A percentile compares a stretch with the other conserved stretches of the same genome.
Conservation (phyloP, 306 rosid species). For the Quercus wislizeni region DNA sequence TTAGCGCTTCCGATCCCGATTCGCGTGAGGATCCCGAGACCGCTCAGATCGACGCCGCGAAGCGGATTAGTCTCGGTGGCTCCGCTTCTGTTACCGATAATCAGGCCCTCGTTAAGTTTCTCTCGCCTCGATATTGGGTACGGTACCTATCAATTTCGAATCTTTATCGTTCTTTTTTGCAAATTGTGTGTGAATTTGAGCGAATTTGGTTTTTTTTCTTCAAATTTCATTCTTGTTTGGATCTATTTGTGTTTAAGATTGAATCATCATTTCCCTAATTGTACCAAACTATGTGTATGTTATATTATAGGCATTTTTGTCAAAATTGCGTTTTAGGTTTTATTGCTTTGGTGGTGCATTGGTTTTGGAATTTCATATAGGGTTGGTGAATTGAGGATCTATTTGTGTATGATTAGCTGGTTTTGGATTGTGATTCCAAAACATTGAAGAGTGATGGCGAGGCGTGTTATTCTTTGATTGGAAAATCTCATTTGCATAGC, state of each 20-base stretch:
- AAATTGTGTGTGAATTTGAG: slow-evolving; percentile 4
- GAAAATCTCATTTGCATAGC: neutral
- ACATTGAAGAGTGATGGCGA: neutral
- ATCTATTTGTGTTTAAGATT: neutral
- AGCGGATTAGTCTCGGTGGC: slow-evolving; percentile 95
- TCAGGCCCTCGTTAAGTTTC: slow-evolving; percentile 57
- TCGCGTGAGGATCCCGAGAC: slow-evolving; percentile 67
- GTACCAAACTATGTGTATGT: neutral
- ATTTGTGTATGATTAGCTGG: neutral
- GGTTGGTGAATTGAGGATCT: slow-evolving; percentile 4
- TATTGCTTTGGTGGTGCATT: neutral
- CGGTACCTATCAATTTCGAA: neutral
- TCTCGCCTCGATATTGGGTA: slow-evolving; percentile 85
- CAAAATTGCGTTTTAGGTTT: neutral
- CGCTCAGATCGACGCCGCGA: slow-evolving; percentile 98
- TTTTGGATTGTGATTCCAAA: neutral
- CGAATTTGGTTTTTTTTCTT: neutral
- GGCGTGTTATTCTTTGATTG: neutral
- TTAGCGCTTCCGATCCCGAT: slow-evolving; percentile 92
- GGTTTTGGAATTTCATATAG: slow-evolving; percentile 3
- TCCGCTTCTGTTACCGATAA: slow-evolving; percentile 47
- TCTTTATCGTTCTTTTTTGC: neutral
- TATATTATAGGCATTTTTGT: neutral
- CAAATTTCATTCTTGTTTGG: neutral
- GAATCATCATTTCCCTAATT: neutral